Evolutionary conservation across 192 early-diverging fungal genomes (phyloP).

Genomic region (Coemansia sp.): DNA sequence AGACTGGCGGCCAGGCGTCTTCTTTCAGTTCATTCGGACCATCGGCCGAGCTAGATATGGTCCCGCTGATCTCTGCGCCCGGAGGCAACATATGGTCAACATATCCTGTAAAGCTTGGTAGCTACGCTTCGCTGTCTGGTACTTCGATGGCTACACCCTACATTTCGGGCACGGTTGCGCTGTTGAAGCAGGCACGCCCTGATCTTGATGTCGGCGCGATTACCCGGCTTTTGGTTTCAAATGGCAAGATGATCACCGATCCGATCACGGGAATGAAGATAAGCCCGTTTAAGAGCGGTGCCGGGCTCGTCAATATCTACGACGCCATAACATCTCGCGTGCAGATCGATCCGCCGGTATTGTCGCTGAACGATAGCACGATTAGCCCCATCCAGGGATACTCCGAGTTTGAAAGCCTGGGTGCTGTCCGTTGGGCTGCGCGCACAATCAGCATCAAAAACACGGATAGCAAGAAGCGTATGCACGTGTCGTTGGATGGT

Average conservation of each 20-base stretch:
- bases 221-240: conserved; percentile 46
- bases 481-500: conserved; percentile 9
- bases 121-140: conserved; percentile 57
- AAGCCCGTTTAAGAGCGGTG: conserved; percentile 55
- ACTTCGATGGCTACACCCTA: conserved; percentile 85
- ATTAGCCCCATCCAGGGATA: conserved; percentile 8
- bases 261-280: conserved; percentile 29
- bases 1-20: conserved; percentile 55
- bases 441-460: conserved; percentile 29
- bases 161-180: conserved; percentile 65
- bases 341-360: conserved; percentile 53
- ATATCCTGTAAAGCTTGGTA: conserved; percentile 44
- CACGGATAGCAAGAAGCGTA: conserved; percentile 17
- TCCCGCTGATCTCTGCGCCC: conserved; percentile 63
- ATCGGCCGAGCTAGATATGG: conserved; percentile 58
- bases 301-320: conserved; percentile 73
- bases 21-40: conserved; percentile 66
- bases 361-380: conserved; percentile 54
- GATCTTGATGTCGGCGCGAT: conserved; percentile 16
- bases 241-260: conserved; percentile 54
- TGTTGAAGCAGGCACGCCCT: conserved; percentile 58
- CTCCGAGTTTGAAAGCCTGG: not conserved
- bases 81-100: conserved; percentile 71
- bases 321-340: conserved; percentile 57
- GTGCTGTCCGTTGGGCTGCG: conserved; percentile 16